These are phyloP conservation scores for Cucurbita maxima DNA, from an alignment of 306 rosid genomes.

Conservation along the genomic window DNA sequence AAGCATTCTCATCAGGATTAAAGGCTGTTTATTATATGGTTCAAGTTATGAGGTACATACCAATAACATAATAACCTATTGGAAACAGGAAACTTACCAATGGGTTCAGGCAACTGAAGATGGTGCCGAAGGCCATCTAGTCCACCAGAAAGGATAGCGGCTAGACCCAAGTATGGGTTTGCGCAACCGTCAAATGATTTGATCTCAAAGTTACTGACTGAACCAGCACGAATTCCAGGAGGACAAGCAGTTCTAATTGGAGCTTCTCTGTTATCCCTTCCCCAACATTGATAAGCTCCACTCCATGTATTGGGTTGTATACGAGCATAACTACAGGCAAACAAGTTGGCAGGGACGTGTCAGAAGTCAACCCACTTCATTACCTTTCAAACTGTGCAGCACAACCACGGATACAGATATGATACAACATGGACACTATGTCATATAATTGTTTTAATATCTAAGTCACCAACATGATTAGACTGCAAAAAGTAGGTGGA, in stretches of 20 bases:
- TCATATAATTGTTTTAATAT: no score
- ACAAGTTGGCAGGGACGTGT: neutral
- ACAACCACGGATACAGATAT: no score
- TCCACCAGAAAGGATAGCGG: constrained; percentile 75
- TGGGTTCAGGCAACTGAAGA: constrained; percentile 63
- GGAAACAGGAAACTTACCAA: constrained; percentile 28
- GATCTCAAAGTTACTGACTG: constrained; percentile 68
- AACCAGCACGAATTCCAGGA: constrained; percentile 49
- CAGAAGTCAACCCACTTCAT: no score
- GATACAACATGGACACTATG: no score
- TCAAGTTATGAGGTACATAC: neutral
- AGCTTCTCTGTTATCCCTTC: constrained; percentile 78
- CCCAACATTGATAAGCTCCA: constrained; percentile 88
- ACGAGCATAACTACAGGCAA: constrained; percentile 54
- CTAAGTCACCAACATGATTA: no score
- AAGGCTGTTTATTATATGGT: constrained; percentile 35
- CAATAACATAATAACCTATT: no score
- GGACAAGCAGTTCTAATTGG: constrained; percentile 78
- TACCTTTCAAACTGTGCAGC: no score
- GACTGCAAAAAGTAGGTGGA: no score
- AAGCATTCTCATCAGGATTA: constrained; percentile 24
- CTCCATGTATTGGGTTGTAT: constrained; percentile 68
- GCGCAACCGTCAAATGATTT: constrained; percentile 82
- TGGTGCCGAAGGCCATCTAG: constrained; percentile 76
- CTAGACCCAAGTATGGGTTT: constrained; percentile 73